Evolutionary conservation across 1,139 yeast species (phyloP).

Genomic region (Suhomyces coccinellae): DNA sequence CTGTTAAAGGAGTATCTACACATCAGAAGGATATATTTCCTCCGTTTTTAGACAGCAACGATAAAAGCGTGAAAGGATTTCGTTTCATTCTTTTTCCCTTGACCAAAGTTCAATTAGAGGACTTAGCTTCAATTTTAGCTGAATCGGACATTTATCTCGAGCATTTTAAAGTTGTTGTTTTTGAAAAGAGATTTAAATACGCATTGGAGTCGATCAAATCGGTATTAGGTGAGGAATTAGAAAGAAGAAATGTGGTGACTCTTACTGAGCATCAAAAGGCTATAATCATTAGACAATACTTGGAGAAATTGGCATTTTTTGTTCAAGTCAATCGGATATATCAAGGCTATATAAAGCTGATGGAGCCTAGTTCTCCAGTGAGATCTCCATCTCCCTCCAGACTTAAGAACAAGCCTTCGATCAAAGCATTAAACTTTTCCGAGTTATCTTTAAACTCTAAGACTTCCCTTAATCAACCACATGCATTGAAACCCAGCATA

Average conservation of each 20-base stretch:
- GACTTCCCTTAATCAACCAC: neutral
- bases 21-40: conserved; percentile 24
- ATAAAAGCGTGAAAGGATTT: conserved; percentile 29
- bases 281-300: conserved; percentile 46
- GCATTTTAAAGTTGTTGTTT: conserved; percentile 30
- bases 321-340: conserved; percentile 66
- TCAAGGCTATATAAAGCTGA: conserved; percentile 27
- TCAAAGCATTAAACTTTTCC: conserved; percentile 3
- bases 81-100: conserved; percentile 47
- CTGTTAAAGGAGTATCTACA: conserved; percentile 17
- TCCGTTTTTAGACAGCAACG: conserved; percentile 27
- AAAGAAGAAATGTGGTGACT: conserved; percentile 1
- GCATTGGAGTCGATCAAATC: conserved; percentile 22
- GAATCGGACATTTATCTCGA: conserved; percentile 51
- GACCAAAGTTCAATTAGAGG: conserved; percentile 42
- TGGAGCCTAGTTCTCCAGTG: conserved; percentile 9
- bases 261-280: conserved; percentile 40
- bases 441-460: conserved; percentile 5
- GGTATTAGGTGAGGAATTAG: conserved; percentile 22
- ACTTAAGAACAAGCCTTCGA: conserved; percentile 7
- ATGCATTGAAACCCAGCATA: neutral
- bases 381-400: conserved; percentile 4
- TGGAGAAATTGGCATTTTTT: conserved; percentile 52
- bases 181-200: conserved; percentile 18
- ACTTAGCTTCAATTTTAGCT: conserved; percentile 31